Percentiles rank a stretch among this genome's conserved stretches.
phyloP scores from a whole-genome alignment of 345 rosid genomes.

The Boechera stricta region DNA sequence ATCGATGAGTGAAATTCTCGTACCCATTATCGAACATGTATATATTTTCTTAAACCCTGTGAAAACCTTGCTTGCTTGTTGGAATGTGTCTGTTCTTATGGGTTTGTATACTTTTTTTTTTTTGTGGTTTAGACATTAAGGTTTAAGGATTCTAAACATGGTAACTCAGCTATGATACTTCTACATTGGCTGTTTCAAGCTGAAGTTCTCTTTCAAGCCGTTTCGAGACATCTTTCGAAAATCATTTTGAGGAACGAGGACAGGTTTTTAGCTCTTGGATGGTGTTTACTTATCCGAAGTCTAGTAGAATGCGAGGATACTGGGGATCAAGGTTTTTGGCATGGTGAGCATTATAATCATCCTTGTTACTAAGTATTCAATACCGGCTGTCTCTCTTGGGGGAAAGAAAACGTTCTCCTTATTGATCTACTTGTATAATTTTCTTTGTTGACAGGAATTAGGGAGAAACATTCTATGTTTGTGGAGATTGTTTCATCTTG shows the following conservation, averaged over 20 bases:
- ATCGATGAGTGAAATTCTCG: constrained; percentile 60
- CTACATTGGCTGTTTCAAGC: constrained; percentile 77
- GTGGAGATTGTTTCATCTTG: constrained; percentile 64
- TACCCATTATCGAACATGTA: constrained; percentile 81
- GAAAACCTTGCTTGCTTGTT: constrained; percentile 6
- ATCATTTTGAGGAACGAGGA: constrained; percentile 68
- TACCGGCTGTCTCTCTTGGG: not conserved
- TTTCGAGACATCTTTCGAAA: constrained; percentile 53
- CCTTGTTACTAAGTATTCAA: constrained; percentile 13
- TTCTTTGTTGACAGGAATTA: constrained; percentile 56
- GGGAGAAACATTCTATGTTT: constrained; percentile 60
- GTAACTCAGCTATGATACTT: constrained; percentile 61
- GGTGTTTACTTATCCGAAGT: constrained; percentile 77
- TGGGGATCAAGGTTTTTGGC: constrained; percentile 51
- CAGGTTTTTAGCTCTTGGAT: constrained; percentile 69
- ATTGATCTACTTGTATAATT: constrained; percentile 1
- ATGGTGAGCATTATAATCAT: constrained; percentile 51
- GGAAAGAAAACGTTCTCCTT: not conserved
- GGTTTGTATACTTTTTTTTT: not conserved
- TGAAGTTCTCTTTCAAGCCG: constrained; percentile 58
- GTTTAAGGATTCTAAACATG: constrained; percentile 58
- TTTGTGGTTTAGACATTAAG: constrained; percentile 56
- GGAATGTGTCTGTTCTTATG: constrained; percentile 10
- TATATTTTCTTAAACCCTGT: constrained; percentile 3
- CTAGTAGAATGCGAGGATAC: constrained; percentile 61